Conservation (phyloP, 2,329 filamentous ascomycete genomes). For the Nemania diffusa region DNA sequence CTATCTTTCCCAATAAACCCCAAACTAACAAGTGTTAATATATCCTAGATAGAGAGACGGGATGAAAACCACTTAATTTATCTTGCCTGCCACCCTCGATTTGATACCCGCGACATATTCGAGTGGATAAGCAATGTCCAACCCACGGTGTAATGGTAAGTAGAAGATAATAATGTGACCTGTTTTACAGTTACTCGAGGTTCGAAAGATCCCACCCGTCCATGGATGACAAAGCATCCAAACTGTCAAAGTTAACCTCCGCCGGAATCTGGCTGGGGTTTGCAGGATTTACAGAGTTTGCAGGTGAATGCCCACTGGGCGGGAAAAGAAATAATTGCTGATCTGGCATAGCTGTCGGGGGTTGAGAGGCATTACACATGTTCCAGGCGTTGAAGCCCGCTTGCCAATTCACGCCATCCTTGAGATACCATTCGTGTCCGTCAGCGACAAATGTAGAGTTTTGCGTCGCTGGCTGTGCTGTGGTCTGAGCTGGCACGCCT, state of each 20-base stretch:
- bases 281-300: slow-evolving; percentile 29
- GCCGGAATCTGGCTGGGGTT: slow-evolving; percentile 38
- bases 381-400: slow-evolving; percentile 67
- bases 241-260: slow-evolving; percentile 45
- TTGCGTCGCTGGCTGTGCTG: slow-evolving; percentile 46
- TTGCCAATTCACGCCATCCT: slow-evolving; percentile 67
- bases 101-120: neutral
- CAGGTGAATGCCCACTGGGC: slow-evolving; percentile 34
- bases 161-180: slow-evolving; percentile 4
- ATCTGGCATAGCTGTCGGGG: slow-evolving; percentile 47
- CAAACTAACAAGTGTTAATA: neutral
- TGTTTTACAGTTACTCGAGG: slow-evolving; percentile 37
- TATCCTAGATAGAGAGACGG: neutral
- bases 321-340: slow-evolving; percentile 49
- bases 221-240: slow-evolving; percentile 45
- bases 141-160: neutral
- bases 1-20: neutral
- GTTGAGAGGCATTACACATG: slow-evolving; percentile 44
- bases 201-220: slow-evolving; percentile 47
- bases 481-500: slow-evolving; percentile 17
- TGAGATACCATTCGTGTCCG: slow-evolving; percentile 67
- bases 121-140: neutral
- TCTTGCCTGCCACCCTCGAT: neutral
- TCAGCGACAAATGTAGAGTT: slow-evolving; percentile 57
- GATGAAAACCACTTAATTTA: neutral